Evolutionary conservation across 2,329 filamentous ascomycete species (phyloP).

Genomic region (Ophiostoma populinum): DNA sequence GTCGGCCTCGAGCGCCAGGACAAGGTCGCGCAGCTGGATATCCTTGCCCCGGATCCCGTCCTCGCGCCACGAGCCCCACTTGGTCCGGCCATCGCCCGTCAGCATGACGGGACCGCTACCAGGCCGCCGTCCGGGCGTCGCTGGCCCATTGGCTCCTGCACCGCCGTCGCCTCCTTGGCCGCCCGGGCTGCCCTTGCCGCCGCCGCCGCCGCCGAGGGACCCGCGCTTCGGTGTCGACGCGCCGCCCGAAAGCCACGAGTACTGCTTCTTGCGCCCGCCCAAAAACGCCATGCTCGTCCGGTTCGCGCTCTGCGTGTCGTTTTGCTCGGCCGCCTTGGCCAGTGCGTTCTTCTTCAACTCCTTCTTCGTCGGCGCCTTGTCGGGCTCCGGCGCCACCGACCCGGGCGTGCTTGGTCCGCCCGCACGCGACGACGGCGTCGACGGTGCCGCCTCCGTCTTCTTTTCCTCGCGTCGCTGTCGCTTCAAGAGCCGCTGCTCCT

Average conservation of each 20-base stretch:
- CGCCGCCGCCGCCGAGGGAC: slow-evolving; percentile 16
- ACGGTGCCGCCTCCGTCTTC: slow-evolving; percentile 31
- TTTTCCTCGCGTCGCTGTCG: slow-evolving; percentile 46
- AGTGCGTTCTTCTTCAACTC: slow-evolving; percentile 62
- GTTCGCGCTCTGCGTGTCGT: slow-evolving; percentile 68
- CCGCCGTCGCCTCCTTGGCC: slow-evolving; percentile 14
- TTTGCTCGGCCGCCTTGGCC: slow-evolving; percentile 60
- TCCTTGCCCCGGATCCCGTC: slow-evolving; percentile 58
- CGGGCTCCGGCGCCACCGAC: slow-evolving; percentile 41
- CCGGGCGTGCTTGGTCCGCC: slow-evolving; percentile 45
- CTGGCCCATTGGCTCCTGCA: neutral
- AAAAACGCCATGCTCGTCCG: slow-evolving; percentile 55
- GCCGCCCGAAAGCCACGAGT: slow-evolving; percentile 56
- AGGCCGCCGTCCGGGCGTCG: slow-evolving; percentile 12
- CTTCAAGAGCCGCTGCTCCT: slow-evolving; percentile 54
- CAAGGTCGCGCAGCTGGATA: slow-evolving; percentile 72
- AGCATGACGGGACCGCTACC: slow-evolving; percentile 23
- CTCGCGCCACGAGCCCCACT: slow-evolving; percentile 62
- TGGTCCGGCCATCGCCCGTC: slow-evolving; percentile 40
- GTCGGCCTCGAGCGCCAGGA: slow-evolving; percentile 64
- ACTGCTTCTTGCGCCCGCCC: slow-evolving; percentile 49
- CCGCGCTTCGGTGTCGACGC: slow-evolving; percentile 28
- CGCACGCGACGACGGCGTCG: slow-evolving; percentile 31
- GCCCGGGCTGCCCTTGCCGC: slow-evolving; percentile 19
- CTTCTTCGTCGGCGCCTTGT: slow-evolving; percentile 71